Base-by-base conservation (phyloP, 2,329 filamentous ascomycete species). In the Pezicula carpinea region DNA sequence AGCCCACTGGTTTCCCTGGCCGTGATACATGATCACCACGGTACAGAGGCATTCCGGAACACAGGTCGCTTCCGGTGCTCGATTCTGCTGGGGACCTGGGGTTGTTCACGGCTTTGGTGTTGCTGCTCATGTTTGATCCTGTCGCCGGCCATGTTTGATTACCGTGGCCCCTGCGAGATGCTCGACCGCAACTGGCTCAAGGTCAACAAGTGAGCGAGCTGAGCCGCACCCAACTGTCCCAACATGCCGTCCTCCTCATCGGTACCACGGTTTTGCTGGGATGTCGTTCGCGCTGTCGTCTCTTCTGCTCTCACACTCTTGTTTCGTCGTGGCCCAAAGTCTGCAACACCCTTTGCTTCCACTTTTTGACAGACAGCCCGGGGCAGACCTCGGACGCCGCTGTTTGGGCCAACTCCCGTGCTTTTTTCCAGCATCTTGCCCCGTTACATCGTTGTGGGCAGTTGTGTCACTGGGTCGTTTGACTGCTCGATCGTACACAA, bases 111-210 rank as follows among this genome's bases (percentile, higher is more conserved):
- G 18, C 14, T 13, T 10, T 38, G 17, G 2, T 40, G 38, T 23
- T 40, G 22, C 51, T 48, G 53, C 52, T 53, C 34, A 46, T 46
- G 26, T 48, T 49, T 42, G 21, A 17, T 22, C 19, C 43, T 57
- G 53, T 48, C 54, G 53, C 53, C 51, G 52, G 54, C 38, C 26
- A 23, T 44, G 57, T 58, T 58, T 59, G 53, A 57, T 49, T 32
- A 31, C 15, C 51, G 18, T 4, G 21, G 38, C 18, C 38, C 38
- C 14, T 35, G 18, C n/a, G 5, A 44, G 54, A 51, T 52, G 52
- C 47, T 44, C 41, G 31, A n/a, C 26, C 15, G 32, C 19, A 10
- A 34, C 42, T 46, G 13, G 38, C 48, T 49, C 39, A 38, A 34
- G 5, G 21, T 11, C 43, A 21, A n/a, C 13, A 33, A 39, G 10